Evolutionary conservation across 371 early-diverging fungal species (phyloP), one percentile per base, ranked within the genome.

Genomic region (Mortierella sp.): DNA sequence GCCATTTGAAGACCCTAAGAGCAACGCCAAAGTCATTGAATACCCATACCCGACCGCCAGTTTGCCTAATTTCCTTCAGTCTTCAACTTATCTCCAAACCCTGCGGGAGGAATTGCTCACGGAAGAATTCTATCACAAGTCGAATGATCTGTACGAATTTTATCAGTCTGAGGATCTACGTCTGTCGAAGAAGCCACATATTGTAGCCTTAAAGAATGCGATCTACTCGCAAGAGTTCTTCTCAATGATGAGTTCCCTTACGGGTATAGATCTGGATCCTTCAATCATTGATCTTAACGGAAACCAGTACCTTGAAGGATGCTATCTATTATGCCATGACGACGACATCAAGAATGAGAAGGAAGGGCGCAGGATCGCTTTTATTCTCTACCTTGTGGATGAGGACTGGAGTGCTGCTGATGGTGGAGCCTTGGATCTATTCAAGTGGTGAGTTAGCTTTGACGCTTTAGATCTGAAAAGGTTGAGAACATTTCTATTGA

Each of bases 111-210:
- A 90, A 65, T 83, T 91, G 18, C 43, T 71, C 14, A 57, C 58
- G 1, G 83, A 88, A 59, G 57, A 65, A 20, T 91, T 86, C 71
- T 84, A 79, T n/a, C 86, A 86, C 72, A 88, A 90, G 45, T 86
- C 88, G 28, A 93, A 92, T 75, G 93, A 93, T 59, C 78, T 93
- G 26, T 93, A 93, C 76, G 89, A 89, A 66, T 93, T 93, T 69
- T 85, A 87, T 70, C 92, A 93, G 61, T 88, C 90, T 2, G 86
- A 86, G 43, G 91, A 90, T 54, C 70, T 91, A 40, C 87, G 85
- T 18, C 75, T 80, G 9, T 85, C 83, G 10, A 77, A 62, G 30
- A 81, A 76, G 30, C 70, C 75, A 32, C 77, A 86, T 28, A 78
- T 93, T 11, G 75, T 70, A 1, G 83, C 78, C 22, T 84, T 93